Evolutionary conservation across 2,329 filamentous ascomycete genomes (phyloP), one percentile per base, ranked within the genome.

Genomic region (Thyridium curvatum): DNA sequence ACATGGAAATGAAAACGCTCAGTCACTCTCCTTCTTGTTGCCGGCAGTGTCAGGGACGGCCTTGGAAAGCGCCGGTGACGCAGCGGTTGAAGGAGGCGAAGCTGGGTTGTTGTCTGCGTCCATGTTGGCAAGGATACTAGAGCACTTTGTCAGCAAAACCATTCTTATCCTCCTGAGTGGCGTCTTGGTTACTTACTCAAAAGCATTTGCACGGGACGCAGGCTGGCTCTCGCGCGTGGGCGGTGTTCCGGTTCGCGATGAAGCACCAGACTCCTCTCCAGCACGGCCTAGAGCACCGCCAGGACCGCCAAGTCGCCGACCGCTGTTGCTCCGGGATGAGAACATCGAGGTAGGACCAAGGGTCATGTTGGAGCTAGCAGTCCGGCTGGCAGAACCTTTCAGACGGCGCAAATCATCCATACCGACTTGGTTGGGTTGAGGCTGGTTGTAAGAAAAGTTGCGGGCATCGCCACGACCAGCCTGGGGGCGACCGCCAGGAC

Each of bases 371-470:
- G 81, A 64, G 72, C 79, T 73, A 59, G 82, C 57, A 45, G 74
- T 59, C 53, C 77, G 69, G 68, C 72, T 75, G 35, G 72, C 66
- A 26, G 69, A 69, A 32, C 72, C 72, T 66, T 84, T 86, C 52
- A 98, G 76, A 52, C 88, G 86, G 46, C 87, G 83, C 43, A 98
- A 76, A 58, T 98, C 93, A 52, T 96, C 90, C 69, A 88, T 89
- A 45, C 82, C 86, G 49, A 98, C 84, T 52, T 86, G 86, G 69
- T 93, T 95, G 52, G 85, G 87, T 38, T 82, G 79, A 47, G 82
- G 76, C 62, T 86, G 82, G 47, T 77, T 76, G 60, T 82, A 85
- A 33, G 85, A 88, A 68, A 93, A 93, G 54, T 85, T 83, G 54
- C 93, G 84, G 41, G 82, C 82, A 64, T 97, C 93, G 46, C 88